Evolutionary conservation across 768 basidiomycete genomes (phyloP).

Genomic region (Goffeauzyma gilvescens): DNA sequence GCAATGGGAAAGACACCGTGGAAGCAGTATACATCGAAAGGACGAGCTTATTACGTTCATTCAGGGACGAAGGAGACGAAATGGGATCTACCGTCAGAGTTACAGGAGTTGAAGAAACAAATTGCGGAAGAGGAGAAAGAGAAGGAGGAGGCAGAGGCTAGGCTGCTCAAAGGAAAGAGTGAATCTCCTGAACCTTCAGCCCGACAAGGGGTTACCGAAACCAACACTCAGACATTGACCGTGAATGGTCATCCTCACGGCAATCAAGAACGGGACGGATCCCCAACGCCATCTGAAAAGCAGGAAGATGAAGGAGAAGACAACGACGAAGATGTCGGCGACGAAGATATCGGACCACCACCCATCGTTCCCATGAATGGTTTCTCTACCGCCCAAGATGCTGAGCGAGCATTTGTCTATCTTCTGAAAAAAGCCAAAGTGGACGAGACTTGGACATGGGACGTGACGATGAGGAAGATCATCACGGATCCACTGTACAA

Average conservation of each 20-base stretch:
- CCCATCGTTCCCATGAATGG: constrained; percentile 79
- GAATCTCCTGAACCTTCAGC: no score
- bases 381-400: constrained; percentile 67
- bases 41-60: constrained; percentile 43
- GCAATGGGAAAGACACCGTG: constrained; percentile 78
- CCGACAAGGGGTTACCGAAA: no score
- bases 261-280: background rate
- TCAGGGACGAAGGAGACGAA: constrained; percentile 78
- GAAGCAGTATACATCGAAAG: constrained; percentile 90
- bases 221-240: no score
- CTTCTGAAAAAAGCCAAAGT: constrained; percentile 75
- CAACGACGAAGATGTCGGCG: constrained; percentile 39
- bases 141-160: no score
- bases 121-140: constrained; percentile 39
- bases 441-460: constrained; percentile 89
- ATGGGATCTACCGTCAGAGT: constrained; percentile 94
- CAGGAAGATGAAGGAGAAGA: constrained; percentile 4
- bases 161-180: no score
- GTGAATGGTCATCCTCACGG: no score
- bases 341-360: constrained; percentile 66
- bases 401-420: constrained; percentile 83
- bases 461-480: constrained; percentile 90
- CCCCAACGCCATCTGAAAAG: background rate
- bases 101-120: constrained; percentile 49
- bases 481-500: constrained; percentile 97